These are phyloP conservation scores for Psilocybe cyanescens DNA, from an alignment of 768 basidiomycete genomes.

Conservation along the genomic window DNA sequence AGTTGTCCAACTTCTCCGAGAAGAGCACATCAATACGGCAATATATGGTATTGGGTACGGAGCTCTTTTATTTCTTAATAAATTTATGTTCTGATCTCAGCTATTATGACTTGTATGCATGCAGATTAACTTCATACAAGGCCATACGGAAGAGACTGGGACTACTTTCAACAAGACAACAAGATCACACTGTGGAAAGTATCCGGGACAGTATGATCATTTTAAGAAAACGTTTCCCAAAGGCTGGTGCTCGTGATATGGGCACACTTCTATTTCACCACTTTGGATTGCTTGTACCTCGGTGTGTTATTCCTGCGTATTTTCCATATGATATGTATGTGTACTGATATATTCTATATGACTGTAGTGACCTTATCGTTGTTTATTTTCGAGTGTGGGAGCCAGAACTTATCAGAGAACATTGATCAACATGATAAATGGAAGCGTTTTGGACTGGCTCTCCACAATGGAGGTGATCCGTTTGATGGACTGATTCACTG, in stretches of 20 bases:
- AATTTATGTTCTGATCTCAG: not conserved
- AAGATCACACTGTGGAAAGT: conserved; percentile 24
- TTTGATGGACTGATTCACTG: conserved; percentile 31
- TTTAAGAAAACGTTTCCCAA: conserved; percentile 25
- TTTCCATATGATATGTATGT: not conserved
- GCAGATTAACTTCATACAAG: conserved; percentile 16
- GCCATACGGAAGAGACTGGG: conserved; percentile 22
- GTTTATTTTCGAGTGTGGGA: conserved; percentile 9
- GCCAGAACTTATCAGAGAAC: conserved; percentile 1
- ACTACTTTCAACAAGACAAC: conserved; percentile 17
- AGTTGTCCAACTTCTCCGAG: conserved; percentile 21
- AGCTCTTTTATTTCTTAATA: not conserved
- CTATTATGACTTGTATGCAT: not conserved
- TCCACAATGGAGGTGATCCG: conserved; percentile 34
- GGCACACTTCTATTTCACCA: conserved; percentile 25
- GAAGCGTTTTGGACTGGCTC: conserved; percentile 36
- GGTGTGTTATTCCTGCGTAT: conserved; percentile 17
- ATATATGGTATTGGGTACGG: conserved; percentile 25
- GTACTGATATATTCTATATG: not conserved
- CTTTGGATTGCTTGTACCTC: conserved; percentile 24
- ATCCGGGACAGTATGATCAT: conserved; percentile 21
- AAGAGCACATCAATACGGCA: conserved; percentile 26
- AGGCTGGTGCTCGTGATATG: conserved; percentile 30
- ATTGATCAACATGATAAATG: conserved; percentile 41
- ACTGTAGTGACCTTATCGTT: conserved; percentile 21